Evolutionary conservation across 2,329 filamentous ascomycete species (phyloP).

Genomic region (Stachybotrys elegans): DNA sequence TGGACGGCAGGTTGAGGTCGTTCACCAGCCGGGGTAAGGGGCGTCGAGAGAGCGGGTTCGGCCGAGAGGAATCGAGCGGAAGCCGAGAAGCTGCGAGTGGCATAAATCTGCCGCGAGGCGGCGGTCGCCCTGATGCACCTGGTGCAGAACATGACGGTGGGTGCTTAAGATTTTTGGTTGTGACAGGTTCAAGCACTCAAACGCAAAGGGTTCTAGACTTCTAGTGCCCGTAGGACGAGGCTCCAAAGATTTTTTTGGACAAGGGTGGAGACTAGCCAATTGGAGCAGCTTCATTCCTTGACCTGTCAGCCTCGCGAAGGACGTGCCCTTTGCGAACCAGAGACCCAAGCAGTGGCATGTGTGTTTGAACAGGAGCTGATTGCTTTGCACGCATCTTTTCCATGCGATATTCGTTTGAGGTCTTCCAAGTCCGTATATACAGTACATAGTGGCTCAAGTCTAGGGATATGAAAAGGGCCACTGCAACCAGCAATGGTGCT

Average conservation of each 20-base stretch:
- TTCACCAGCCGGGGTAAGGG: conserved; percentile 24
- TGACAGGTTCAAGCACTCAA: too few relatives aligned
- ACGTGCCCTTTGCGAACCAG: too few relatives aligned
- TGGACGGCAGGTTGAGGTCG: conserved; percentile 21
- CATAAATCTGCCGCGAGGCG: conserved; percentile 21
- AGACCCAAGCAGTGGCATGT: too few relatives aligned
- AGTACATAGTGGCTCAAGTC: too few relatives aligned
- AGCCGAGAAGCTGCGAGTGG: conserved; percentile 35
- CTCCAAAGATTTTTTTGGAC: conserved; percentile 21
- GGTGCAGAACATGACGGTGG: conserved; percentile 34
- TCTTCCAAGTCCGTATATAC: too few relatives aligned
- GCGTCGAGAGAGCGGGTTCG: conserved; percentile 31
- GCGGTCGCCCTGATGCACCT: conserved; percentile 44
- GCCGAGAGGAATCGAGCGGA: conserved; percentile 29
- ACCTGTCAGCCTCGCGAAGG: conserved; percentile 5
- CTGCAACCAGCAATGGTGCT: too few relatives aligned
- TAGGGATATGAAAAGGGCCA: too few relatives aligned
- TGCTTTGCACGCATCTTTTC: too few relatives aligned
- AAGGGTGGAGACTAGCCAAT: conserved; percentile 11
- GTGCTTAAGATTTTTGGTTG: conserved; percentile 18
- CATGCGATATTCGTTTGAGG: too few relatives aligned
- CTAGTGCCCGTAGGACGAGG: conserved; percentile 18
- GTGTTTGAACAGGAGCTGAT: too few relatives aligned
- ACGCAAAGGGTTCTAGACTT: too few relatives aligned
- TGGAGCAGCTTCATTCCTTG: neutral